A percentile compares a stretch with the other conserved stretches of the same genome.
These are phyloP conservation scores for Alternaria viburni DNA, from an alignment of 2,329 filamentous ascomycete genomes.

Conservation along the genomic window DNA sequence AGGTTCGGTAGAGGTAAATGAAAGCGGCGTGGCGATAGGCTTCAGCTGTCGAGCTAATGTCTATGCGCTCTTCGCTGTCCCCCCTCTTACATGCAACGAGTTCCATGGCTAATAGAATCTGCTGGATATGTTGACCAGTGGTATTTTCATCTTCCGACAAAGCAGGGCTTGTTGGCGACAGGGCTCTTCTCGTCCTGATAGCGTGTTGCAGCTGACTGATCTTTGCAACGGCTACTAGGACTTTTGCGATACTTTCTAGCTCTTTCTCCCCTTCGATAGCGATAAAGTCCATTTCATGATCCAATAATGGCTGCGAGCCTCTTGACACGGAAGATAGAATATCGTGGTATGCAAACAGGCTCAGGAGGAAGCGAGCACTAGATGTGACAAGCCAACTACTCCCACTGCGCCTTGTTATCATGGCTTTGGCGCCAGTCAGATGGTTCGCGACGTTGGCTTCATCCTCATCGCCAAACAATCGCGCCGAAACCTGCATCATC, in stretches of 20 bases:
- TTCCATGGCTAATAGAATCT: constrained; percentile 24
- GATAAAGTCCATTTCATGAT: constrained; percentile 27
- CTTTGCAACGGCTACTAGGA: constrained; percentile 34
- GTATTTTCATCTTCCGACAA: constrained; percentile 28
- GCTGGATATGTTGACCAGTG: constrained; percentile 26
- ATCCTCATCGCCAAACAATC: constrained; percentile 35
- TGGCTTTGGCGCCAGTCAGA: constrained; percentile 38
- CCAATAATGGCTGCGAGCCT: constrained; percentile 29
- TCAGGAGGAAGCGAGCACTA: constrained; percentile 35
- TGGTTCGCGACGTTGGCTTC: constrained; percentile 38
- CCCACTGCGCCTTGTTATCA: constrained; percentile 27
- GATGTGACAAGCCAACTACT: constrained; percentile 19
- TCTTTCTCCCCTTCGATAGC: constrained; percentile 31
- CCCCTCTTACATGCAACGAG: constrained; percentile 9
- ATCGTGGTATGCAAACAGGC: constrained; percentile 42
- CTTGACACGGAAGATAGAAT: constrained; percentile 41
- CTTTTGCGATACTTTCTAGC: constrained; percentile 33
- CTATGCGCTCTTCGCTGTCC: not conserved
- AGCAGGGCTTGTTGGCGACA: not conserved
- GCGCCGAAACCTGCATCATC: constrained; percentile 44
- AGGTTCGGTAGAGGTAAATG: constrained; percentile 44
- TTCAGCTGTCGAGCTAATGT: constrained; percentile 33
- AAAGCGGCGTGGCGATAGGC: constrained; percentile 42
- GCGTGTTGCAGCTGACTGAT: constrained; percentile 34
- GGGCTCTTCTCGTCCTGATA: constrained; percentile 21